Base-by-base conservation (phyloP, 2,329 filamentous ascomycete genomes). In the Pseudogymnoascus pannorum region DNA sequence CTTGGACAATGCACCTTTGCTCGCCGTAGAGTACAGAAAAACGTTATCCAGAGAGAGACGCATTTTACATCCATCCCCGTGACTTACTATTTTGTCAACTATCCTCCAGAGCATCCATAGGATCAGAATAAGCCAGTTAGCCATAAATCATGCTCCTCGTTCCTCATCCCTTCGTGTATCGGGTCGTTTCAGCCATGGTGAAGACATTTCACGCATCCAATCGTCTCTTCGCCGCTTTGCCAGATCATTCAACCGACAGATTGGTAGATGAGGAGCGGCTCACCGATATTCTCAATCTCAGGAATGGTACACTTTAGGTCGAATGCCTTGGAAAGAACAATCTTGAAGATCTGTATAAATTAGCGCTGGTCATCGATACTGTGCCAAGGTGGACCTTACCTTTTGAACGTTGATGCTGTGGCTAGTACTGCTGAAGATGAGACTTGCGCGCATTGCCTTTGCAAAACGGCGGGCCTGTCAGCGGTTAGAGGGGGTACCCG, bases 391-490 rank as follows among this genome's bases (percentile, higher is more conserved):
- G 33, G 22, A 64, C 75, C 75, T 57, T 73, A 96, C 93, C 88
- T 97, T 99, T 77, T 99, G 94, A 65, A 99, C 94, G 70, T 99
- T 99, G 81, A 99, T 99, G 75, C 92, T 97, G 78, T 99, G 94
- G 74, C 92, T 97, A 60, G 94, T 99, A 76, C 93, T 97, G 77
- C 92, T 96, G 76, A 99, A 99, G 71, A 99, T 97, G 71, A 99
- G 81, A 70, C 91, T 92, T 63, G 94, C 94, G 70, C 95, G 91
- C 94, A 99, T 99, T 9, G 94, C 94, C 75, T 96, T 96, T 65
- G 94, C 94, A 74, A 97, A 99, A 63, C 94, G 87, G 68, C 93
- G 89, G 58, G 93, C 93, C 90, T 96, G 63, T n/a, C 16, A 29
- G 36, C n/a, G 14, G 57, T 58, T 40, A 58, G 48, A 54, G 11